phyloP scores from a whole-genome alignment of 495 filamentous ascomycete genomes.

The Friedmanniomyces simplex region DNA sequence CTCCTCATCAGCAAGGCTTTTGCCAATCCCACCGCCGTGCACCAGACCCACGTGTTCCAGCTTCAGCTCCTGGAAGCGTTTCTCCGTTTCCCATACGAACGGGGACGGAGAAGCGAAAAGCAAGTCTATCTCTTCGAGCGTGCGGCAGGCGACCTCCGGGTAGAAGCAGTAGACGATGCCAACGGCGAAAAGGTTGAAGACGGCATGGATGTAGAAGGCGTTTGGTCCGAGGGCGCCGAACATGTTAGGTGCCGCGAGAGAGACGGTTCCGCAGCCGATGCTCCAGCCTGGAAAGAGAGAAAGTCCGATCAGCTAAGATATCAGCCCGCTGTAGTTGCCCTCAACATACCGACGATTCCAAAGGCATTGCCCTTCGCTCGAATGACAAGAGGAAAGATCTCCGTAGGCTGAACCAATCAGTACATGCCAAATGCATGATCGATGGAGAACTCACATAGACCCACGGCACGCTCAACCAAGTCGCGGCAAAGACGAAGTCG shows the following conservation, averaged over 20 bases:
- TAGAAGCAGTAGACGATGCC: conserved; percentile 55
- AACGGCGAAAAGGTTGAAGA: conserved; percentile 53
- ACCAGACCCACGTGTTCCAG: background rate
- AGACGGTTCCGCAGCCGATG: conserved; percentile 24
- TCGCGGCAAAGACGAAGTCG: conserved; percentile 55
- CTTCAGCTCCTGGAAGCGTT: conserved; percentile 2
- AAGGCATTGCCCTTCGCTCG: conserved; percentile 58
- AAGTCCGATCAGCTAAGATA: background rate
- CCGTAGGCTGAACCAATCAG: conserved; percentile 45
- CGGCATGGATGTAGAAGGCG: conserved; percentile 57
- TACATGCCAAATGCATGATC: background rate
- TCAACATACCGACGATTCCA: conserved; percentile 59
- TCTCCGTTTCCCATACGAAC: conserved; percentile 3
- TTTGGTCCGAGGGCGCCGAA: conserved; percentile 53
- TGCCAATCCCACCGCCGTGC: background rate
- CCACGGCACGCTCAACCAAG: conserved; percentile 62
- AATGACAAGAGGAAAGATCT: conserved; percentile 58
- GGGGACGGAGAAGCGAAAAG: conserved; percentile 48
- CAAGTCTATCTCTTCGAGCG: conserved; percentile 60
- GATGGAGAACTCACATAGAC: conserved; percentile 29
- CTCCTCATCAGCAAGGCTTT: background rate
- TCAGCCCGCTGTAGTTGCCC: background rate
- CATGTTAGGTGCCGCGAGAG: conserved; percentile 54
- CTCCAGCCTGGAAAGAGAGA: conserved; percentile 25
- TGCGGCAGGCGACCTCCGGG: conserved; percentile 57